phyloP scores from a whole-genome alignment of 176 grass and related monocot species.

The Eragrostis curvula region DNA sequence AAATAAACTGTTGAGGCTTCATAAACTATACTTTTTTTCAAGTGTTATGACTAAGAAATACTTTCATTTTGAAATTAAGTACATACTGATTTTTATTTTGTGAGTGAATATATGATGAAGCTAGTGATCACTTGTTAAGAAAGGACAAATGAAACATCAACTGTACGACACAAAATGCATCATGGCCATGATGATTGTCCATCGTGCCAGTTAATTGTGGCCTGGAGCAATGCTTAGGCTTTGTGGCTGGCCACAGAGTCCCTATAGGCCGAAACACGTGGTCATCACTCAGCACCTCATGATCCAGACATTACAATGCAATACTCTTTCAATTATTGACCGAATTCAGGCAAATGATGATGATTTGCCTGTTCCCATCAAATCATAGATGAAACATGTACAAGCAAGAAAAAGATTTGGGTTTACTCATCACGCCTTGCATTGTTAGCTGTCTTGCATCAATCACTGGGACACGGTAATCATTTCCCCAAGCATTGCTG shows the following conservation, averaged over 20 bases:
- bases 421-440: neutral
- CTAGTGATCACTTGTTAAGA: neutral
- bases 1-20: neutral
- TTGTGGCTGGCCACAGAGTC: neutral
- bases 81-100: neutral
- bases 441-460: constrained; percentile 19
- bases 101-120: too few relatives aligned
- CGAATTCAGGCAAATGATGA: neutral
- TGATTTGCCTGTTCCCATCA: neutral
- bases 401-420: too few relatives aligned
- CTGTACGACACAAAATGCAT: neutral
- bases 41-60: neutral
- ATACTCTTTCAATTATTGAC: neutral
- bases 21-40: neutral
- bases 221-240: neutral
- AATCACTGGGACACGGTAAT: neutral
- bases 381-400: neutral
- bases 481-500: neutral
- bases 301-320: neutral
- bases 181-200: neutral
- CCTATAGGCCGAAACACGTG: neutral
- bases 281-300: neutral
- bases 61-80: neutral
- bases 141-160: neutral
- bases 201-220: neutral